These are phyloP conservation scores for Rhamnella rubrinervis DNA, from an alignment of 331 rosid species.

Conservation along the genomic window DNA sequence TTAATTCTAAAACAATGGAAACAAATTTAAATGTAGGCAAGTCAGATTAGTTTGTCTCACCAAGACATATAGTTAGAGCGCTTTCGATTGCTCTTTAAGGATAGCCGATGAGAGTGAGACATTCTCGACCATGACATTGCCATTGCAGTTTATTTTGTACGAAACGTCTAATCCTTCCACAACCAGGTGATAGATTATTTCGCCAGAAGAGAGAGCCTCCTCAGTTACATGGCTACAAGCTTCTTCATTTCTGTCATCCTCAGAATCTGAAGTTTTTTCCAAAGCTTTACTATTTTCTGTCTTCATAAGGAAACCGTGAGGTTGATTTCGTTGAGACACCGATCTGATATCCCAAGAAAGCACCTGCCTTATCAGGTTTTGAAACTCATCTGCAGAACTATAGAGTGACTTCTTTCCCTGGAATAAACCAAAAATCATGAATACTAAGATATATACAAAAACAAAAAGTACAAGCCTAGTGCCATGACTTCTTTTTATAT, in stretches of 20 bases:
- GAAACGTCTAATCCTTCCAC: slow-evolving; percentile 79
- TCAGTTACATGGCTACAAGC: slow-evolving; percentile 27
- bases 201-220: slow-evolving; percentile 27
- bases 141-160: slow-evolving; percentile 54
- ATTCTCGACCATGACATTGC: slow-evolving; percentile 57
- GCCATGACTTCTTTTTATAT: background rate
- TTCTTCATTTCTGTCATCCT: slow-evolving; percentile 40
- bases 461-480: background rate
- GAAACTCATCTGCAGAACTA: slow-evolving; percentile 68
- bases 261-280: slow-evolving; percentile 41
- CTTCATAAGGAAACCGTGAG: slow-evolving; percentile 37
- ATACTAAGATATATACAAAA: background rate
- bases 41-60: slow-evolving; percentile 36
- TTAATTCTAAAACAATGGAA: background rate
- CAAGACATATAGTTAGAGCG: slow-evolving; percentile 41
- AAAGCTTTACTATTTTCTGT: slow-evolving; percentile 32
- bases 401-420: slow-evolving; percentile 77
- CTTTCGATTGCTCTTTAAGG: slow-evolving; percentile 30
- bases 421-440: slow-evolving; percentile 5
- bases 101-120: slow-evolving; percentile 34
- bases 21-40: background rate
- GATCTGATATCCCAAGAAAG: slow-evolving; percentile 97
- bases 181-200: slow-evolving; percentile 58
- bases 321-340: slow-evolving; percentile 66
- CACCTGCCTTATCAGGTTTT: slow-evolving; percentile 69